Conservation (phyloP, 2,329 filamentous ascomycete genomes). For the Hypoxylon sp. region DNA sequence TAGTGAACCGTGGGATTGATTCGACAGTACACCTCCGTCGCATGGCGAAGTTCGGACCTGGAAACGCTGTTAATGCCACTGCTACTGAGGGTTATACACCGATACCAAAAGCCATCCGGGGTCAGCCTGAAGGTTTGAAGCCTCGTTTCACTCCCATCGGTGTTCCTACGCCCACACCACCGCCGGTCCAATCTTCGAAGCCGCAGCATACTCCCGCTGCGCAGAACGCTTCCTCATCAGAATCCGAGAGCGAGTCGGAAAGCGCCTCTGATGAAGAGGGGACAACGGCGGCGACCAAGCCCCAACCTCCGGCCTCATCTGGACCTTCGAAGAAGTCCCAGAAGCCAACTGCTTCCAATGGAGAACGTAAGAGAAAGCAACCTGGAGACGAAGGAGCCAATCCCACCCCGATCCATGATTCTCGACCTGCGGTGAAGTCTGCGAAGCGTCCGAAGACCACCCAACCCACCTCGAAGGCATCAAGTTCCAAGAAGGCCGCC, state of each 20-base stretch:
- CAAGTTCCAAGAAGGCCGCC: constrained; percentile 48
- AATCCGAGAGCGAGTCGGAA: constrained; percentile 54
- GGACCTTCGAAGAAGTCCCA: constrained; percentile 42
- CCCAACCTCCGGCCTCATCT: constrained; percentile 38
- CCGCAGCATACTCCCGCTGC: constrained; percentile 3
- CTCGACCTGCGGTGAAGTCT: constrained; percentile 40
- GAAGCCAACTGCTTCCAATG: constrained; percentile 43
- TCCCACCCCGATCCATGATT: constrained; percentile 33
- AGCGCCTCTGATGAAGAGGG: constrained; percentile 60
- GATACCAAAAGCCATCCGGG: constrained; percentile 64
- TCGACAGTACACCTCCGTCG: constrained; percentile 75
- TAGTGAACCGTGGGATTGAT: constrained; percentile 62
- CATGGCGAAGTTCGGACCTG: constrained; percentile 67
- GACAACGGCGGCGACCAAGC: constrained; percentile 53
- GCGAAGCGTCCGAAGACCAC: constrained; percentile 50
- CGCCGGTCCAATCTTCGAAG: constrained; percentile 23
- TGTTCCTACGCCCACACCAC: constrained; percentile 52
- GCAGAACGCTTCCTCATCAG: constrained; percentile 54
- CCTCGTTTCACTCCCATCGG: constrained; percentile 77
- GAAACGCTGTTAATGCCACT: constrained; percentile 56
- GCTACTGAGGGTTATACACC: constrained; percentile 58
- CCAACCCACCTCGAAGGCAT: constrained; percentile 11
- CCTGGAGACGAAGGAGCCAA: constrained; percentile 45
- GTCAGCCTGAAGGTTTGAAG: constrained; percentile 76
- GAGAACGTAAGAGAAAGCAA: constrained; percentile 56